Conservation (phyloP, 768 basidiomycete genomes). For the Termitomyces sp. region DNA sequence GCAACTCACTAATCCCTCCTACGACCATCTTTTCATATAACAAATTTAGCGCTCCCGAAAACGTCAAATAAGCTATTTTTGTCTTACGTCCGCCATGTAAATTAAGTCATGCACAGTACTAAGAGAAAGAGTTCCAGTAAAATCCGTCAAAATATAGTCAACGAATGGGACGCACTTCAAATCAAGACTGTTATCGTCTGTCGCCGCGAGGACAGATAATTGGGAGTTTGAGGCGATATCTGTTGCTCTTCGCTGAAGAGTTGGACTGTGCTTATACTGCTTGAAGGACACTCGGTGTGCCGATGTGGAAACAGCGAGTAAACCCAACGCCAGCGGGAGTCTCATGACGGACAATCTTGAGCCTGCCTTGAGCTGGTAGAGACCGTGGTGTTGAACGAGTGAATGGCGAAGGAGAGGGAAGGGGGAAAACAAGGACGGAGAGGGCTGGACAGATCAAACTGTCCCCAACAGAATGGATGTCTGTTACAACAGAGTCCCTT, state of each 20-base stretch:
- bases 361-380: slow-evolving; percentile 6
- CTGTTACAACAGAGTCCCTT: slow-evolving; percentile 12
- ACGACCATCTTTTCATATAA: slow-evolving; percentile 54
- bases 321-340: slow-evolving; percentile 33
- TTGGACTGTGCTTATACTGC: slow-evolving; percentile 33
- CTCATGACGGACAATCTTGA: slow-evolving; percentile 33
- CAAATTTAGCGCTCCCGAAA: not conserved
- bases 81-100: slow-evolving; percentile 72
- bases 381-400: slow-evolving; percentile 16
- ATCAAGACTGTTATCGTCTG: slow-evolving; percentile 33
- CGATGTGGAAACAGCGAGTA: slow-evolving; percentile 32
- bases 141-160: not conserved
- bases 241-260: slow-evolving; percentile 34
- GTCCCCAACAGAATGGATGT: slow-evolving; percentile 5
- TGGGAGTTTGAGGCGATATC: slow-evolving; percentile 26
- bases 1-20: slow-evolving; percentile 48
- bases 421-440: slow-evolving; percentile 12
- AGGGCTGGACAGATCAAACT: not conserved
- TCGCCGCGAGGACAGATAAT: slow-evolving; percentile 29
- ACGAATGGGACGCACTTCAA: slow-evolving; percentile 35
- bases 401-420: slow-evolving; percentile 14
- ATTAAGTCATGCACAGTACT: slow-evolving; percentile 77
- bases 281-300: slow-evolving; percentile 48
- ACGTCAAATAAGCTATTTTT: slow-evolving; percentile 4
- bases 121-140: not conserved